A percentile compares a stretch with the other conserved stretches of the same genome.
Conservation (phyloP, 164 flowering plant genomes). For the Vitis cinerea region DNA sequence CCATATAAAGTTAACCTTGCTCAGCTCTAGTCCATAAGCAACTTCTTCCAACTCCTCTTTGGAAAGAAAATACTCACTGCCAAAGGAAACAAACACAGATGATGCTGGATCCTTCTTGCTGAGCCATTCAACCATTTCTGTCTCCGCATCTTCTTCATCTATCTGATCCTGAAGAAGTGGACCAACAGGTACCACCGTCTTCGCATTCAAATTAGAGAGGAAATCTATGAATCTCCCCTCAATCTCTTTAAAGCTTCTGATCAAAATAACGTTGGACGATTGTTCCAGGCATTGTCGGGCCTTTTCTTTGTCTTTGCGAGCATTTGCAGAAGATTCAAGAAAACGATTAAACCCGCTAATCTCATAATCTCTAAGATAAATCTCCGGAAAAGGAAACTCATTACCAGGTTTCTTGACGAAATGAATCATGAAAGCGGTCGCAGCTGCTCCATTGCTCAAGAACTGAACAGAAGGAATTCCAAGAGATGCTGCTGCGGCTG, state of each 20-base stretch:
- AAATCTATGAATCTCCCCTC: too few species aligned
- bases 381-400: slow-evolving; percentile 4
- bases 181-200: too few species aligned
- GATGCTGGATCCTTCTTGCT: slow-evolving; percentile 14
- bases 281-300: too few species aligned
- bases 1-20: slow-evolving; percentile 20
- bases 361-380: slow-evolving; percentile 1
- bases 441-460: slow-evolving; percentile 1
- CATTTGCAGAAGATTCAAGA: background rate
- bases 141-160: too few species aligned
- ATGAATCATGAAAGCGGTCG: background rate
- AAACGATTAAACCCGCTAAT: background rate
- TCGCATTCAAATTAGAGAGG: too few species aligned
- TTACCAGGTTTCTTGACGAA: background rate
- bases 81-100: slow-evolving; percentile 19
- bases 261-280: too few species aligned
- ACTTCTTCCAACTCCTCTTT: slow-evolving; percentile 18
- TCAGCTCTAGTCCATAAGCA: slow-evolving; percentile 17
- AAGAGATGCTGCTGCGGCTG: background rate
- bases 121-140: slow-evolving; percentile 11
- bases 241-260: too few species aligned
- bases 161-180: too few species aligned
- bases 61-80: slow-evolving; percentile 22
- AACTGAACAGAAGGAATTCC: slow-evolving; percentile 10
- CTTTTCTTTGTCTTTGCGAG: background rate